Conservation (phyloP, 2,329 filamentous ascomycete species). For the Xylariaceae sp. region DNA sequence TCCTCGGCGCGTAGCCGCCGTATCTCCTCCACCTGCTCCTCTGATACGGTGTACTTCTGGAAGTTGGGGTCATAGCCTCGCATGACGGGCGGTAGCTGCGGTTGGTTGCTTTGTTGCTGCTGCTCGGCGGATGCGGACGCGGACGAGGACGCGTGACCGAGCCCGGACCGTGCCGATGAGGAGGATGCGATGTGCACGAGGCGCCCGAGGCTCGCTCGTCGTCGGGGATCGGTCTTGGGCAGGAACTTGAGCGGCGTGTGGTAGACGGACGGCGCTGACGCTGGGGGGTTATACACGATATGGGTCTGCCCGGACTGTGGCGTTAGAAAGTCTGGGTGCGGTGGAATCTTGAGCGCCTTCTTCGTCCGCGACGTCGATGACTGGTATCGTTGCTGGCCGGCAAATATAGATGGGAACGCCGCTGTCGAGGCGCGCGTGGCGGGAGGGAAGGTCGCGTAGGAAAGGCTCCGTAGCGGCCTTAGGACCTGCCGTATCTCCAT, state of each 20-base stretch:
- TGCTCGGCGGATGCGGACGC: neutral
- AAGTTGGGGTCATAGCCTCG: constrained; percentile 9
- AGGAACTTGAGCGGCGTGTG: constrained; percentile 65
- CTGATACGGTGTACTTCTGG: constrained; percentile 45
- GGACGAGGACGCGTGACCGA: constrained; percentile 12
- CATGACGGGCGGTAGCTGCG: constrained; percentile 28
- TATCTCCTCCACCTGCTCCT: constrained; percentile 55
- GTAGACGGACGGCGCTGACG: constrained; percentile 50
- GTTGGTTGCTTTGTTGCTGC: neutral
- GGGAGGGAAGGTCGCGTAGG: constrained; percentile 4
- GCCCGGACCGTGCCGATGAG: no score
- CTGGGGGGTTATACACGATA: constrained; percentile 54
- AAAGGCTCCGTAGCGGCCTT: constrained; percentile 20
- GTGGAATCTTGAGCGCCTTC: constrained; percentile 52
- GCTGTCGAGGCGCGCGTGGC: neutral
- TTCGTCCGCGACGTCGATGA: constrained; percentile 49
- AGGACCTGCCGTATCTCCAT: constrained; percentile 29
- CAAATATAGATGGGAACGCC: constrained; percentile 3
- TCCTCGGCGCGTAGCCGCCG: constrained; percentile 48
- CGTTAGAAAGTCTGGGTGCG: constrained; percentile 54
- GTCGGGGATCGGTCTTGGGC: constrained; percentile 50
- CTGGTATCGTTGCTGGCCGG: constrained; percentile 43
- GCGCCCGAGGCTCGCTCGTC: constrained; percentile 42
- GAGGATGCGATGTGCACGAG: constrained; percentile 35
- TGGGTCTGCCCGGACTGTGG: constrained; percentile 29